Evolutionary conservation across 1,284 basidiomycete genomes (phyloP).

Genomic region (Lentinula novae-zelandiae): DNA sequence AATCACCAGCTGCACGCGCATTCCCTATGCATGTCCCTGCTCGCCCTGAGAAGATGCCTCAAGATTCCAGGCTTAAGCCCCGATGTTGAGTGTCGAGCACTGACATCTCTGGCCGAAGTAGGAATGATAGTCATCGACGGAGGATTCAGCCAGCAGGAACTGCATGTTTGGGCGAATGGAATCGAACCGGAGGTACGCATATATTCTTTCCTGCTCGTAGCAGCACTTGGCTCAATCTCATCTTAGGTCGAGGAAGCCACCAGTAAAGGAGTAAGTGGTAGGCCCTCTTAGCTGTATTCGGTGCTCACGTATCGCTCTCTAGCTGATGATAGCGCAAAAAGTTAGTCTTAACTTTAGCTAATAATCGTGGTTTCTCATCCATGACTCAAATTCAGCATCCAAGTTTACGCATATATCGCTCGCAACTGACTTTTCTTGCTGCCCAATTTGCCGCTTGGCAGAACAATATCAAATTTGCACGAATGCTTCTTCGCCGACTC

Average conservation of each 20-base stretch:
- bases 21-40: slow-evolving; percentile 52
- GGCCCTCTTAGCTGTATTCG: not conserved
- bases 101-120: slow-evolving; percentile 63
- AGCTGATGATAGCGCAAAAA: slow-evolving; percentile 64
- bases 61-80: slow-evolving; percentile 45
- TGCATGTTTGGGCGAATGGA: slow-evolving; percentile 40
- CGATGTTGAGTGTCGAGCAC: slow-evolving; percentile 62
- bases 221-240: not conserved
- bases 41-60: slow-evolving; percentile 53
- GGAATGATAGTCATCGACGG: slow-evolving; percentile 52
- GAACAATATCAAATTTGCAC: slow-evolving; percentile 55
- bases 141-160: slow-evolving; percentile 36
- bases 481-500: slow-evolving; percentile 50
- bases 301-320: slow-evolving; percentile 12
- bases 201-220: not conserved
- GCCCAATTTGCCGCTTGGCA: slow-evolving; percentile 51
- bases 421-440: slow-evolving; percentile 55
- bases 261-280: slow-evolving; percentile 40
- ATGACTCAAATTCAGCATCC: slow-evolving; percentile 43
- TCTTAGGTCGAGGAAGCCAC: slow-evolving; percentile 47
- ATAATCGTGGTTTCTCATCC: not conserved
- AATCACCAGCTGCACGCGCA: slow-evolving; percentile 49
- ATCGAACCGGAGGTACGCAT: slow-evolving; percentile 47
- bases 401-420: slow-evolving; percentile 53
- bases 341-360: slow-evolving; percentile 26